Conservation (phyloP, 805 yeast species). For the Candida tibetensis region DNA sequence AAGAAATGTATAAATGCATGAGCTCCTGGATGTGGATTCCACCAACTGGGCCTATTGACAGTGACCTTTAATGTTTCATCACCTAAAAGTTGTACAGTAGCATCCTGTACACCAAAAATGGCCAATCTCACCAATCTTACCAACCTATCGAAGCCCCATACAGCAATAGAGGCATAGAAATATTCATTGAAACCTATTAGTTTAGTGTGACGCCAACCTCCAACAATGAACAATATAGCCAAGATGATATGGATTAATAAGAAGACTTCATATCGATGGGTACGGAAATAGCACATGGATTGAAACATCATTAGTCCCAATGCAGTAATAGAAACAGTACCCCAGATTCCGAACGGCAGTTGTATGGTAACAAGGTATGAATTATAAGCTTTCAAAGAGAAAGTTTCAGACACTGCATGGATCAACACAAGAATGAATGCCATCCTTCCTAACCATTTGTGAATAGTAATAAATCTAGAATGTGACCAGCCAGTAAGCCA, state of each 20-base stretch:
- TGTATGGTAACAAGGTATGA: slow-evolving; percentile 1
- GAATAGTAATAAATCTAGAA: slow-evolving; percentile 39
- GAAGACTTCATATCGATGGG: slow-evolving; percentile 35
- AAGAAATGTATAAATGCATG: slow-evolving; percentile 57
- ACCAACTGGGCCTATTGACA: slow-evolving; percentile 50
- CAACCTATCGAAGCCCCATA: slow-evolving; percentile 71
- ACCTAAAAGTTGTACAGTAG: slow-evolving; percentile 38
- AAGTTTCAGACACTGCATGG: slow-evolving; percentile 48
- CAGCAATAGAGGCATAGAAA: slow-evolving; percentile 51
- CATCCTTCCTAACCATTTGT: slow-evolving; percentile 32
- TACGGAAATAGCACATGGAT: slow-evolving; percentile 29
- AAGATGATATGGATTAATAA: slow-evolving; percentile 30
- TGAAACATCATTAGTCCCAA: slow-evolving; percentile 31
- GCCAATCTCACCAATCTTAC: slow-evolving; percentile 53
- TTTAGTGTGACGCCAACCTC: slow-evolving; percentile 47
- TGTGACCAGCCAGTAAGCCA: slow-evolving; percentile 58
- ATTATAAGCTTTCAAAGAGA: slow-evolving; percentile 8
- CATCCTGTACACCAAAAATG: slow-evolving; percentile 58
- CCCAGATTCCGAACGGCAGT: slow-evolving; percentile 25
- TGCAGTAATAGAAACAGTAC: slow-evolving; percentile 36
- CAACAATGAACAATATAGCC: slow-evolving; percentile 43
- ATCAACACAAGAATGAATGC: slow-evolving; percentile 1
- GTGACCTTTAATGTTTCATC: slow-evolving; percentile 48
- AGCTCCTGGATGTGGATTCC: slow-evolving; percentile 60
- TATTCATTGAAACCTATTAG: slow-evolving; percentile 31